These are phyloP conservation scores for Trypanosoma cruzi DNA, from an alignment of 208 protist genomes.

Conservation along the genomic window DNA sequence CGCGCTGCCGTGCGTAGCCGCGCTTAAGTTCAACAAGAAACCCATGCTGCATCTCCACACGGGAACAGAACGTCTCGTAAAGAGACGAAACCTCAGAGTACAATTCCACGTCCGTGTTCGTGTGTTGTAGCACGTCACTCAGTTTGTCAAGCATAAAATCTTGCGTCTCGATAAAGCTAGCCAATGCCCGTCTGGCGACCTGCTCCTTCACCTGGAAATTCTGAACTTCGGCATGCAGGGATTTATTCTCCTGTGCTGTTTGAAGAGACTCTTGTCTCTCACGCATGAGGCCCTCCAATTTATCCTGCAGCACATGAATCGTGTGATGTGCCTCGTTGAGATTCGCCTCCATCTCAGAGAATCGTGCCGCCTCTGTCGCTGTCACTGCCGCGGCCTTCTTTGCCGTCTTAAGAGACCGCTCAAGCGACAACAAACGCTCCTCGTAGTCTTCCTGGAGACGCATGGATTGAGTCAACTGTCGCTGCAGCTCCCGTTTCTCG, in stretches of 20 bases:
- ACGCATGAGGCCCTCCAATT: slow-evolving; percentile 28
- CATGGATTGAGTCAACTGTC: slow-evolving; percentile 23
- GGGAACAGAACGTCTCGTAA: slow-evolving; percentile 20
- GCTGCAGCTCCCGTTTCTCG: slow-evolving; percentile 32
- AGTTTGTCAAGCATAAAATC: slow-evolving; percentile 30
- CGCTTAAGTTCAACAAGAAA: slow-evolving; percentile 15
- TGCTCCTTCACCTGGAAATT: slow-evolving; percentile 34
- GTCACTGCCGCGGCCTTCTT: slow-evolving; percentile 55
- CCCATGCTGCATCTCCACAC: slow-evolving; percentile 18
- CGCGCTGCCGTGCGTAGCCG: slow-evolving; percentile 8
- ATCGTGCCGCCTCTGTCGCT: slow-evolving; percentile 40
- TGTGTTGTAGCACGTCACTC: slow-evolving; percentile 13
- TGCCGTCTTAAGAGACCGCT: slow-evolving; percentile 41
- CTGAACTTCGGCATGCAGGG: slow-evolving; percentile 2
- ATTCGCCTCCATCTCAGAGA: slow-evolving; percentile 57
- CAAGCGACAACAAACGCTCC: slow-evolving; percentile 34
- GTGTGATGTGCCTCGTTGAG: slow-evolving; percentile 41
- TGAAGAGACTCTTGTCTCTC: slow-evolving; percentile 16
- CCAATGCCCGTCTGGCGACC: slow-evolving; percentile 26
- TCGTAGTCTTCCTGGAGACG: slow-evolving; percentile 37
- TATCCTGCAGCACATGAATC: slow-evolving; percentile 25
- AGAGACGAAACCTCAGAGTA: neutral
- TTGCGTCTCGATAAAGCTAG: slow-evolving; percentile 41
- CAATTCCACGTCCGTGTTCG: neutral
- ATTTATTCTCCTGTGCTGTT: slow-evolving; percentile 15